Base-by-base conservation (phyloP, 1,284 basidiomycete genomes). In the Leccinum colubrinum region DNA sequence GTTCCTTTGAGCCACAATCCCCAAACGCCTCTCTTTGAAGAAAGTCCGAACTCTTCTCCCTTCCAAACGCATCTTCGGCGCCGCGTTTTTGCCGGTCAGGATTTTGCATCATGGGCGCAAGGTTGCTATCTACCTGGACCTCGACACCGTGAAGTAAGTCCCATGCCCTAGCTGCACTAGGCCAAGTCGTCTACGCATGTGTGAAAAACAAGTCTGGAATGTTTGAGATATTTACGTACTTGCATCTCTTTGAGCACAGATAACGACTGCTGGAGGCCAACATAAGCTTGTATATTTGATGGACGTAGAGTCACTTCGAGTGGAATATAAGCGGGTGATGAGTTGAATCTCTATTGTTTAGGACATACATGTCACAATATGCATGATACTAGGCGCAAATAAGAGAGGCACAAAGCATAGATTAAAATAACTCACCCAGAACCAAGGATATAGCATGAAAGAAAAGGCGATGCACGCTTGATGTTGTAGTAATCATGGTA, bases 361-460 rank as follows among this genome's bases (percentile, higher is more conserved):
- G 56, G 61, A 59, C 86, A 66, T 73, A 91, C 91, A 71, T n/a
- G 87, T 88, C 62, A 90, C 79, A 46, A 91, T 84, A 69, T 94
- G 91, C 87, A 94, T 92, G 68, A 94, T 91, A 41, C 91, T 92
- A 65, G 9, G 67, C 43, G 59, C 20, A 54, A n/a, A 56, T 50
- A 62, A 63, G 56, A 59, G 60, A 51, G 22, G 59, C 3, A 54
- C 5, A 25, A 37, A 9, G 35, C 50, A 58, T 35, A 11, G 2
- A 22, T 55, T 17, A 20, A 59, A 52, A 50, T 25, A 15, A 78
- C 87, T 68, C 73, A 91, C 90, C 87, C 87, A 58, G 93, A 88
- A 66, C 82, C 85, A 60, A 95, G 84, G 50, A 94, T 79, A 72
- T 88, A 91, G 39, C 90, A 88, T 4, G 87, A 85, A 62, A 93